Percentiles rank a stretch among this genome's conserved stretches.
These are phyloP conservation scores for Papiliotrema nemorosa DNA, from an alignment of 1,284 basidiomycete genomes.

Conservation along the genomic window DNA sequence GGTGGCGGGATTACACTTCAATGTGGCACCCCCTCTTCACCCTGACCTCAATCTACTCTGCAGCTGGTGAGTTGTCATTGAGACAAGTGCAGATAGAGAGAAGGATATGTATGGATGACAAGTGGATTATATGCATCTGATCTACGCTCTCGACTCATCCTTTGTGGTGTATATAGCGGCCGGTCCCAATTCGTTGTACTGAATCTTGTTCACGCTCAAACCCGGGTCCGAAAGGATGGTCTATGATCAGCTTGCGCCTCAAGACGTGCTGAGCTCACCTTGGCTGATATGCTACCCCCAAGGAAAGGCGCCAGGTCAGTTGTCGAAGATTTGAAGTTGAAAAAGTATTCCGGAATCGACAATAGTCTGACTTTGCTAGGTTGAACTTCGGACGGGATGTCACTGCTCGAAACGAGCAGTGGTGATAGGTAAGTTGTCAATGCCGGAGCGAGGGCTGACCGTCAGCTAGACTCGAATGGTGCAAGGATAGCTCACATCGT, in stretches of 20 bases:
- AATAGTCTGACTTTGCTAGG: slow-evolving; percentile 64
- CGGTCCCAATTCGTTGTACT: slow-evolving; percentile 48
- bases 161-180: slow-evolving; percentile 34
- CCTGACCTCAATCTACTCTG: too few relatives aligned
- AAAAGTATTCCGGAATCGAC: slow-evolving; percentile 86
- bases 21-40: too few relatives aligned
- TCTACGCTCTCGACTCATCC: background rate
- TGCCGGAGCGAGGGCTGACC: slow-evolving; percentile 54
- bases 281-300: slow-evolving; percentile 80
- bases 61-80: slow-evolving; percentile 5
- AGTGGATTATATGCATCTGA: too few relatives aligned
- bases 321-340: slow-evolving; percentile 80
- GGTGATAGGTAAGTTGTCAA: slow-evolving; percentile 70
- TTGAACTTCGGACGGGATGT: slow-evolving; percentile 54
- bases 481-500: slow-evolving; percentile 59
- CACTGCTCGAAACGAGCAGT: slow-evolving; percentile 64
- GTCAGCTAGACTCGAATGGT: background rate
- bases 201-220: slow-evolving; percentile 45
- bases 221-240: slow-evolving; percentile 43
- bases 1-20: too few relatives aligned
- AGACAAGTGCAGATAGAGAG: too few relatives aligned
- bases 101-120: too few relatives aligned
- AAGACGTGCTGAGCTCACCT: too few relatives aligned
- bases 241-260: slow-evolving; percentile 4
- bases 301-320: slow-evolving; percentile 80